A percentile compares a stretch with the other conserved stretches of the same genome.
Evolutionary conservation across 2,329 filamentous ascomycete genomes (phyloP).

Genomic region (Ophiocordyceps camponoti-leonardi): DNA sequence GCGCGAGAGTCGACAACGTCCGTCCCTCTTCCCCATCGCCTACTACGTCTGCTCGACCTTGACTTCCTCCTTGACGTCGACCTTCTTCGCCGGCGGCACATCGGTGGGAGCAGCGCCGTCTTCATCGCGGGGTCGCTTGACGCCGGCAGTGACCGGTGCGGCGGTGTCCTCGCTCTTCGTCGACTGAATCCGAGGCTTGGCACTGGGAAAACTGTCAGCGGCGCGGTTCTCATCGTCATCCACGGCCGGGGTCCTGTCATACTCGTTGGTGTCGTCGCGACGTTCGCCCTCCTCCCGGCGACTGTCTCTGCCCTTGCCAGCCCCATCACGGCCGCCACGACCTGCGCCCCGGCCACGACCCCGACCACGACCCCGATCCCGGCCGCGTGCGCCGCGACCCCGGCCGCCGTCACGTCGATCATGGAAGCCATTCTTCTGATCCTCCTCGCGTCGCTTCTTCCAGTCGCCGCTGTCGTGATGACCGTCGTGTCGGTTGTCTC

Average conservation of each 20-base stretch:
- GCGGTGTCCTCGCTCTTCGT: constrained; percentile 19
- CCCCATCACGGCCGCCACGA: constrained; percentile 16
- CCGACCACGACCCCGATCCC: constrained; percentile 24
- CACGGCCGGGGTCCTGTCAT: constrained; percentile 4
- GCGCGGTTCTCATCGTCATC: background rate
- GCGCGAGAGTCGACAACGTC: background rate
- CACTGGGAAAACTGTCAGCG: constrained; percentile 7
- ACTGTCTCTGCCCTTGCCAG: constrained; percentile 15
- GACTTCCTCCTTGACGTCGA: constrained; percentile 31
- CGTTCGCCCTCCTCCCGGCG: constrained; percentile 5
- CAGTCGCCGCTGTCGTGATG: constrained; percentile 37
- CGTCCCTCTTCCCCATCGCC: background rate
- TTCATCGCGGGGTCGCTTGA: constrained; percentile 39
- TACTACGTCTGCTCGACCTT: constrained; percentile 1
- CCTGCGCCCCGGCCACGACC: constrained; percentile 19
- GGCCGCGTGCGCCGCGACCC: constrained; percentile 20
- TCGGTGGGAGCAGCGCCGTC: constrained; percentile 17
- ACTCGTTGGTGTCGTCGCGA: constrained; percentile 15
- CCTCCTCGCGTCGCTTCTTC: constrained; percentile 45
- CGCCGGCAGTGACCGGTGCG: constrained; percentile 17
- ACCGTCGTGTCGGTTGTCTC: constrained; percentile 18
- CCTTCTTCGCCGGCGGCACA: constrained; percentile 43
- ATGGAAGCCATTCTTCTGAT: constrained; percentile 42
- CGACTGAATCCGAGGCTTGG: constrained; percentile 22
- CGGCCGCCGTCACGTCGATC: constrained; percentile 26